Evolutionary conservation across 495 filamentous ascomycete species (phyloP), one percentile per base, ranked within the genome.

Genomic region (Aspergillus nanangensis): DNA sequence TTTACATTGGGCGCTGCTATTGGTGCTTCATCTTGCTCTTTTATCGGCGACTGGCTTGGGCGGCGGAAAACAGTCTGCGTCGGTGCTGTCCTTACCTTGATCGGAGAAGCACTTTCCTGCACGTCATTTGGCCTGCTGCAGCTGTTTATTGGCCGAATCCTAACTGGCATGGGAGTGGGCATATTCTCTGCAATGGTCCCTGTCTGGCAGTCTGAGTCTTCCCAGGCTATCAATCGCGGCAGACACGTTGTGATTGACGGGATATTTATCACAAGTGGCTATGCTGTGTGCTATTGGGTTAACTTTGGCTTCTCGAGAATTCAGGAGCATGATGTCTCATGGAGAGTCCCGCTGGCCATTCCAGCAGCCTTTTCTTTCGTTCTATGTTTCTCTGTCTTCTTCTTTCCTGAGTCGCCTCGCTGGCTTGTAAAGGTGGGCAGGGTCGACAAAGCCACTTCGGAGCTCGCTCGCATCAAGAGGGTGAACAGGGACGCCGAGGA

Each of bases 351-450:
- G 3, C 43, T 63, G 19, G 59, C 50, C 7, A 22, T 64, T 8
- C 79, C 83, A 44, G 67, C 83, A 57, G 76, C 82, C 21, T 81
- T 82, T 50, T 72, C 77, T 4, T 62, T 72, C 0, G 65, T 83
- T 14, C 74, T 83, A 43, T 69, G 78, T 43, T 42, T 67, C 45
- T 61, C 79, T 33, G 68, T 72, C 15, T 71, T 82, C 47, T 67
- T 78, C 48, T 67, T 75, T 23, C 70, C 64, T 29, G 79, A 83
- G 57, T 78, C 75, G 10, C 75, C 75, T 17, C 72, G 75, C 50
- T 78, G 62, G 43, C 72, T 60, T 46, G 65, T 79, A n/a, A n/a
- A n/a, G n/a, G n/a, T n/a, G n/a, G n/a, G n/a, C n/a, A n/a, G n/a
- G n/a, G n/a, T n/a, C n/a, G n/a, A n/a, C n/a, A n/a, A n/a, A n/a